Percentiles rank a stretch among this genome's conserved stretches.
These are phyloP conservation scores for Pythium brachiatum DNA, from an alignment of 352 stramenopile species.

Conservation along the genomic window DNA sequence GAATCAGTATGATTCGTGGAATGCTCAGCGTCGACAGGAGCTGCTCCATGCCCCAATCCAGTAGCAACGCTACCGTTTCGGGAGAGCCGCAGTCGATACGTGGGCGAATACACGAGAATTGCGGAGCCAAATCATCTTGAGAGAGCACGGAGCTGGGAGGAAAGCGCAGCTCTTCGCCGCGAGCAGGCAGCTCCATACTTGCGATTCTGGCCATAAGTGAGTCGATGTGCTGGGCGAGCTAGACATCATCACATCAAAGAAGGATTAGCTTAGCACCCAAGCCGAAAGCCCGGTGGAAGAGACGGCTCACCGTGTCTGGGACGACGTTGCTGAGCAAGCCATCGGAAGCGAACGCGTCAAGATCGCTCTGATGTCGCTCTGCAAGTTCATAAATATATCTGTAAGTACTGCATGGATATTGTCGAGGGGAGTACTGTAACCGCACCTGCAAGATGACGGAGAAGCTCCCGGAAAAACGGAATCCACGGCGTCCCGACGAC, in stretches of 20 bases:
- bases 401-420: not conserved
- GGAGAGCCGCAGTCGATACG: conserved; percentile 13
- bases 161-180: conserved; percentile 8
- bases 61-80: conserved; percentile 12
- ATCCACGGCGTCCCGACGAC: conserved; percentile 23
- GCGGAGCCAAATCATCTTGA: not conserved
- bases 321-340: conserved; percentile 17
- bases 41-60: conserved; percentile 20
- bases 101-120: conserved; percentile 6
- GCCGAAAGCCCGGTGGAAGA: not conserved
- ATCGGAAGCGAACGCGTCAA: not conserved
- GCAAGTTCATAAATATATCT: not conserved
- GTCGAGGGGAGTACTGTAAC: no score
- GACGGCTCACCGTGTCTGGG: conserved; percentile 12
- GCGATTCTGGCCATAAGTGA: conserved; percentile 13
- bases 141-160: not conserved
- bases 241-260: no score
- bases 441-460: conserved; percentile 19
- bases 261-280: no score
- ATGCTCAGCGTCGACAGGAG: conserved; percentile 17
- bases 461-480: conserved; percentile 19
- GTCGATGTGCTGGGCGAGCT: conserved; percentile 23
- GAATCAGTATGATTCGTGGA: conserved; percentile 8
- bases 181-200: not conserved
- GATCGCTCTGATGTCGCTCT: conserved; percentile 17